A percentile compares a stretch with the other conserved stretches of the same genome.
These are phyloP conservation scores for Vickermania spadyakhi DNA, from an alignment of 208 protist genomes.

Conservation along the genomic window DNA sequence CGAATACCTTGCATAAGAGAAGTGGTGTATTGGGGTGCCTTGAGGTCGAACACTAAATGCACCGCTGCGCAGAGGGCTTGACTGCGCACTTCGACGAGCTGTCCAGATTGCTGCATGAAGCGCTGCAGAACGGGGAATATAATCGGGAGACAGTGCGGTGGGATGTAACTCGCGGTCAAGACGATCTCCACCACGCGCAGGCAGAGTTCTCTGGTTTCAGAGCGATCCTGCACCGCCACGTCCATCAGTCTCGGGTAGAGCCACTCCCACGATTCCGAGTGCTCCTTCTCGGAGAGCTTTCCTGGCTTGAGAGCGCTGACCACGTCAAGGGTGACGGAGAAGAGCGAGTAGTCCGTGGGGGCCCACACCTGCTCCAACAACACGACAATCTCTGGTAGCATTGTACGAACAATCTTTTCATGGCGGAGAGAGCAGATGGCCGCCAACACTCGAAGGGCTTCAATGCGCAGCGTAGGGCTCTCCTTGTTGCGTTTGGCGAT, in stretches of 20 bases:
- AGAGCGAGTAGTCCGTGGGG: slow-evolving; percentile 66
- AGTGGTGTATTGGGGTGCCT: slow-evolving; percentile 78
- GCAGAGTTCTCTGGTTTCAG: slow-evolving; percentile 77
- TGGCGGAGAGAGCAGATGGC: slow-evolving; percentile 75
- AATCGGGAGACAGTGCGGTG: slow-evolving; percentile 81
- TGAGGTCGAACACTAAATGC: slow-evolving; percentile 84
- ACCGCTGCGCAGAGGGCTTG: slow-evolving; percentile 76
- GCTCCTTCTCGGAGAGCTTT: slow-evolving; percentile 85
- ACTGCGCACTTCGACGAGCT: slow-evolving; percentile 76
- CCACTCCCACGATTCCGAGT: slow-evolving; percentile 86
- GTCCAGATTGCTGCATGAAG: slow-evolving; percentile 77
- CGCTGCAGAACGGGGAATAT: slow-evolving; percentile 81
- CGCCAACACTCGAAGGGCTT: slow-evolving; percentile 77
- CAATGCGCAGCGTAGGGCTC: slow-evolving; percentile 66
- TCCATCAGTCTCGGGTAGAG: slow-evolving; percentile 86
- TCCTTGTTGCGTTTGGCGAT: slow-evolving; percentile 67
- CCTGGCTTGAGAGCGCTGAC: slow-evolving; percentile 84
- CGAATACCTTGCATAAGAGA: slow-evolving; percentile 72
- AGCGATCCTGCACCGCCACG: slow-evolving; percentile 81
- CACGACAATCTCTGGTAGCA: slow-evolving; percentile 86
- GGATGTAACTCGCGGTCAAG: slow-evolving; percentile 81
- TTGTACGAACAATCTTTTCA: slow-evolving; percentile 70
- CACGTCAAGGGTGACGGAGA: slow-evolving; percentile 76
- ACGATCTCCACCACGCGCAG: slow-evolving; percentile 85
- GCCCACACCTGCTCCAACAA: slow-evolving; percentile 84